Conservation (phyloP, 2,329 filamentous ascomycete genomes). For the Curvularia sp. region DNA sequence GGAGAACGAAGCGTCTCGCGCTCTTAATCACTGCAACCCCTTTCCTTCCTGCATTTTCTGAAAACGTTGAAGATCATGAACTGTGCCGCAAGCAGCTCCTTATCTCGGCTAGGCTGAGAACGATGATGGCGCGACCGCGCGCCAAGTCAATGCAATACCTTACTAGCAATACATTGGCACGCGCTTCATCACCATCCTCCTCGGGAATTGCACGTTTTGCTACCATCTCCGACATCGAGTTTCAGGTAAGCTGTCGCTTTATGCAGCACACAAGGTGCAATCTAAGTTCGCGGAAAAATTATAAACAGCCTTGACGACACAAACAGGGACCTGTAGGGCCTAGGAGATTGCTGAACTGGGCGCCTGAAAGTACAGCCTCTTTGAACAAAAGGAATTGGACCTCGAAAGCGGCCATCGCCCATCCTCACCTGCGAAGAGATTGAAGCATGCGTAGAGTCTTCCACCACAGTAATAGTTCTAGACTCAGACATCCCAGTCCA, state of each 20-base stretch:
- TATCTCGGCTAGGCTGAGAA: conserved; percentile 12
- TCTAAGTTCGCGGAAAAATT: neutral
- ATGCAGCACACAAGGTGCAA: neutral
- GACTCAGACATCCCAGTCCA: neutral
- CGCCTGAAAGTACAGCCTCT: neutral
- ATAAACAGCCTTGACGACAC: neutral
- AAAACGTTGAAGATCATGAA: conserved; percentile 8
- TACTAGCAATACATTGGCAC: neutral
- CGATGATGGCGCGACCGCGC: conserved; percentile 5
- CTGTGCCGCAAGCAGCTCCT: conserved; percentile 8
- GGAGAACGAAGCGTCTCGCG: neutral
- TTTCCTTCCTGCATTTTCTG: conserved; percentile 2
- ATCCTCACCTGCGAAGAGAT: neutral
- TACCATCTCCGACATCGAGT: neutral
- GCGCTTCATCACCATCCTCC: neutral
- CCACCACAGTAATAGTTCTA: neutral
- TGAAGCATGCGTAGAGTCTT: neutral
- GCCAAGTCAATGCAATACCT: conserved; percentile 8
- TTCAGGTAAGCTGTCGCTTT: neutral
- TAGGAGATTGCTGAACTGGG: neutral
- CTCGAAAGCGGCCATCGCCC: neutral
- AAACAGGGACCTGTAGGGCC: neutral
- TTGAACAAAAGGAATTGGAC: neutral
- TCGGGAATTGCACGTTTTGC: neutral
- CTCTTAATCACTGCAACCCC: conserved; percentile 1